Conservation (phyloP, 2,329 filamentous ascomycete species). For the Epichloe gansuensis region DNA sequence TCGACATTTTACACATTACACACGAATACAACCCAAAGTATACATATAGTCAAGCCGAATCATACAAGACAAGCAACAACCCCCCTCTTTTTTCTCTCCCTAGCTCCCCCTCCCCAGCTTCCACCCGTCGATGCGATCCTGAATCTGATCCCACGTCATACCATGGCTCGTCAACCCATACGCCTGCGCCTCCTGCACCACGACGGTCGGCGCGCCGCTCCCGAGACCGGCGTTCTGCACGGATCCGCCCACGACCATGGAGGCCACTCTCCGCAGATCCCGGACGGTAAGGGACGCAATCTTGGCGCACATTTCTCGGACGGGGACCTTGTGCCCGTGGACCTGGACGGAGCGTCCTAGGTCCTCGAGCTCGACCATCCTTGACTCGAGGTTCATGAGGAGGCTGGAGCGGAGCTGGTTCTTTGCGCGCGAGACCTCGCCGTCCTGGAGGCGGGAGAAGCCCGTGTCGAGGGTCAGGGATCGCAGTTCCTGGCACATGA, state of each 20-base stretch:
- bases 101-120: conserved; percentile 50
- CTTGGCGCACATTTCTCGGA: conserved; percentile 79
- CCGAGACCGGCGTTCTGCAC: conserved; percentile 65
- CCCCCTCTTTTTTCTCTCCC: background rate
- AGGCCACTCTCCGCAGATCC: conserved; percentile 73
- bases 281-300: conserved; percentile 72
- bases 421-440: conserved; percentile 85
- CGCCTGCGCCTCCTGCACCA: conserved; percentile 79
- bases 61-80: background rate
- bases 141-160: conserved; percentile 78
- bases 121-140: conserved; percentile 74
- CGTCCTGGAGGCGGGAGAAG: conserved; percentile 55
- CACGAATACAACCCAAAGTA: too few relatives aligned
- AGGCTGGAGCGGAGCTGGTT: conserved; percentile 85
- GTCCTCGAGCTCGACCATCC: conserved; percentile 97
- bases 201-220: conserved; percentile 83
- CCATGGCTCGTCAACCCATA: conserved; percentile 53
- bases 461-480: conserved; percentile 65
- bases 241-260: conserved; percentile 61
- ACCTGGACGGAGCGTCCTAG: conserved; percentile 90
- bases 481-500: conserved; percentile 84
- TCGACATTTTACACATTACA: too few relatives aligned
- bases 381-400: conserved; percentile 92
- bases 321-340: conserved; percentile 84
- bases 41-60: too few relatives aligned